These are phyloP conservation scores for Diaporthe velutina DNA, from an alignment of 2,329 filamentous ascomycete genomes.

Conservation along the genomic window DNA sequence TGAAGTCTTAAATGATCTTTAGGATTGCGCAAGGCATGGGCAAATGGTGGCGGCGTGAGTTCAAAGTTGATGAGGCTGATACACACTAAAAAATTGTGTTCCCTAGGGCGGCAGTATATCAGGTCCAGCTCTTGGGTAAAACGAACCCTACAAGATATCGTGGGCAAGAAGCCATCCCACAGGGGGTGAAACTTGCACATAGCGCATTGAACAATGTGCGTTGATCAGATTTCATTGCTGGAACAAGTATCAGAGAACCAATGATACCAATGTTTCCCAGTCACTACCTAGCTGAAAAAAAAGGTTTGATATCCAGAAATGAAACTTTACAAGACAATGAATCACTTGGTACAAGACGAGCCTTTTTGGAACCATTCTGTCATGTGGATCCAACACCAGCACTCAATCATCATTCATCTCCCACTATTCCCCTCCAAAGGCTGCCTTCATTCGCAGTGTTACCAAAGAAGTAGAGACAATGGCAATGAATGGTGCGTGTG, in stretches of 20 bases:
- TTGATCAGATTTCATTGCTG: background rate
- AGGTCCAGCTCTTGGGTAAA: too few species aligned
- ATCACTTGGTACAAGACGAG: background rate
- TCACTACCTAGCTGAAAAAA: background rate
- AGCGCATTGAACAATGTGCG: background rate
- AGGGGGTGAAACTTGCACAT: background rate
- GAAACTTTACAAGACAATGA: background rate
- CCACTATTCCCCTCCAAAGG: background rate
- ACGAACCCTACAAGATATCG: background rate
- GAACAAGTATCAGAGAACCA: background rate
- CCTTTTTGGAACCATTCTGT: background rate
- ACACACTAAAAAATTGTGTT: background rate
- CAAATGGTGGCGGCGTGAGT: background rate
- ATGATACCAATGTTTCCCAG: background rate
- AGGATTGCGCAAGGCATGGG: background rate
- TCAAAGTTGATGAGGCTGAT: background rate
- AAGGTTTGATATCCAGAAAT: background rate
- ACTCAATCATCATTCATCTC: background rate
- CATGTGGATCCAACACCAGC: too few species aligned
- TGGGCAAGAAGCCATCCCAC: background rate
- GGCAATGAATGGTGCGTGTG: too few species aligned
- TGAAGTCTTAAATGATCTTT: background rate
- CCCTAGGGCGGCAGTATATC: too few species aligned
- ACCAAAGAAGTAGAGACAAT: background rate
- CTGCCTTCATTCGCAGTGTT: too few species aligned